phyloP scores from a whole-genome alignment of 495 filamentous ascomycete species.

The Aeminium ludgeri region DNA sequence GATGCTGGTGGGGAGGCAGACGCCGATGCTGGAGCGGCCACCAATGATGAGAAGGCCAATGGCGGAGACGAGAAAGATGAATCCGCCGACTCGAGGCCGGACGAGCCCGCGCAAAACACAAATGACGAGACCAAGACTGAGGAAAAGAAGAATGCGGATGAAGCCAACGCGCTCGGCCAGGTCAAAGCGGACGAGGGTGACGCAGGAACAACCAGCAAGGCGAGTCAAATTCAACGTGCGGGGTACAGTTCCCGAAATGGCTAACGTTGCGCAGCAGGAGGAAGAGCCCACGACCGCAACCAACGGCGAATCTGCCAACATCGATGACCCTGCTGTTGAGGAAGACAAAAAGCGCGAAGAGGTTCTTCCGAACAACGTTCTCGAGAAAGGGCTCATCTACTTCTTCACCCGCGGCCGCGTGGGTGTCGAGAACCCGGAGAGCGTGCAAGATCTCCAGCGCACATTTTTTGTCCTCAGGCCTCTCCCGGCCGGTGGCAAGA shows the following conservation, averaged over 20 bases:
- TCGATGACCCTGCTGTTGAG: constrained; percentile 14
- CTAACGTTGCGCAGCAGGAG: background rate
- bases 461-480: constrained; percentile 74
- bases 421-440: constrained; percentile 51
- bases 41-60: background rate
- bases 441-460: constrained; percentile 54
- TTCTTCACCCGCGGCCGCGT: constrained; percentile 79
- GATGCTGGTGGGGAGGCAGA: background rate
- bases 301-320: background rate
- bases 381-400: constrained; percentile 89
- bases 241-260: background rate
- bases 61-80: background rate
- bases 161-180: constrained; percentile 8
- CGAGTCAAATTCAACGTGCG: background rate
- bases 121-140: constrained; percentile 4
- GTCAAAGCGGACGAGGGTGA: constrained; percentile 13
- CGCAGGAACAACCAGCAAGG: constrained; percentile 10
- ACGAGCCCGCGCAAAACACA: background rate
- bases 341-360: constrained; percentile 33
- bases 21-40: background rate
- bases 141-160: background rate
- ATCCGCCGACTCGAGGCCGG: background rate
- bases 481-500: constrained; percentile 47
- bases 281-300: too few relatives aligned
- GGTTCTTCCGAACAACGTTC: constrained; percentile 48